phyloP scores from a whole-genome alignment of 192 early-diverging fungal species.

The Gaertneriomyces sp. region DNA sequence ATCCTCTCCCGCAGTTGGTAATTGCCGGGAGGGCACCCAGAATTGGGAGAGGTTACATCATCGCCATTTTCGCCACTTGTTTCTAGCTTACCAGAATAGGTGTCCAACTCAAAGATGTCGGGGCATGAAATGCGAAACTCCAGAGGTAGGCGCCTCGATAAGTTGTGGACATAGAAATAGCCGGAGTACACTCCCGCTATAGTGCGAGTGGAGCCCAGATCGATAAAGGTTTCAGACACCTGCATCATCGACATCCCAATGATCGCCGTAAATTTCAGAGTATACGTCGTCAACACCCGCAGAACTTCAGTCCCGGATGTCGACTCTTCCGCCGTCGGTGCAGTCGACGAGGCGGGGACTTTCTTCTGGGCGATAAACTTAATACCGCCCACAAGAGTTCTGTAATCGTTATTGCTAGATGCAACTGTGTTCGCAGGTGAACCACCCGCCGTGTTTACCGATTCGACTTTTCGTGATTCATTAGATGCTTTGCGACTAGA shows the following conservation, averaged over 20 bases:
- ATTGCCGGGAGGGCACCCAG: constrained; percentile 1
- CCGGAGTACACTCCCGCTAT: constrained; percentile 53
- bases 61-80: not conserved
- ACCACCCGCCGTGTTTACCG: constrained; percentile 11
- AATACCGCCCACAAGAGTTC: constrained; percentile 77
- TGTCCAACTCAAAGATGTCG: constrained; percentile 13
- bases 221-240: constrained; percentile 63
- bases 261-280: constrained; percentile 72
- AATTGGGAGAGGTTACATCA: not conserved
- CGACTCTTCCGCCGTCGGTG: not conserved
- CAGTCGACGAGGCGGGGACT: constrained; percentile 21
- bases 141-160: constrained; percentile 65
- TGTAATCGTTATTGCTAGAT: constrained; percentile 21
- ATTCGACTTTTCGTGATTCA: constrained; percentile 2
- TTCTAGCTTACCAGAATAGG: constrained; percentile 14
- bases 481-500: not conserved
- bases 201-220: constrained; percentile 58
- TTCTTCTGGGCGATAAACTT: constrained; percentile 63
- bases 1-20: constrained; percentile 34
- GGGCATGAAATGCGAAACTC: constrained; percentile 37
- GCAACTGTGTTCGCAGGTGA: not conserved
- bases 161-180: constrained; percentile 66
- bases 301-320: constrained; percentile 13
- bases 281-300: constrained; percentile 62
- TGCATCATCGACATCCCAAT: constrained; percentile 75